Base-by-base conservation (phyloP, 2,329 filamentous ascomycete species). In the Trichoderma atrobrunneum region DNA sequence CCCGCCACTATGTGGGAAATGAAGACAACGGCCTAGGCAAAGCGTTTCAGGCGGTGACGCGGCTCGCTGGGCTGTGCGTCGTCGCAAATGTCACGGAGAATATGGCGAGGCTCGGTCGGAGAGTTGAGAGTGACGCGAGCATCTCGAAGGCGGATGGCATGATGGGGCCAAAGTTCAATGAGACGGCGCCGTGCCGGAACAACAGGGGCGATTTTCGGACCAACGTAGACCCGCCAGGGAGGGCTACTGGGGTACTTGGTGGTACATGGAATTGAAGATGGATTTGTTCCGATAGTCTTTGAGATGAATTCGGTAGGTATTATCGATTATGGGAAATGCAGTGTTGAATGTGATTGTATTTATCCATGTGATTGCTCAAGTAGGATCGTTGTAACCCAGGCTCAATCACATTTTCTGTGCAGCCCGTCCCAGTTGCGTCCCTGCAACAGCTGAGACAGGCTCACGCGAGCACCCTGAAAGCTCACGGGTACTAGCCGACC, bases 1-100 rank as follows among this genome's bases (percentile, higher is more conserved):
- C 81, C 81, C 80, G 85, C 86, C 86, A 88, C 80, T 67, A 75
- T 87, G 84, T 73, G 30, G 18, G 34, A 32, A 56, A 34, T 12
- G 28, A 30, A 36, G 30, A 18, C 1, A 57, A 28, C 32, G 26
- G 32, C 21, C 6, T 28, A 57, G 11, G 24, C 64, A 32, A 30
- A 18, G 21, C 30, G 28, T 57, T 69, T 48, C 7, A n/a, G 57
- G 26, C 24, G 34, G 70, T 66, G 69, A 66, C 54, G 61, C 61
- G 69, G 67, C 67, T 64, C 10, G 54, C n/a, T 36, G 61, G 69
- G 69, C 69, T 71, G 69, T 71, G 36, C 48, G 48, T 66, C 18
- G 69, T 34, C 34, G 36, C 48, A 56, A 21, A 21, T 60, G 61
- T 64, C 32, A n/a, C 28, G 2, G 39, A 10, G 8, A 30, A 7